phyloP scores from a whole-genome alignment of 164 flowering plant species.

The Umbilicus rupestris region DNA sequence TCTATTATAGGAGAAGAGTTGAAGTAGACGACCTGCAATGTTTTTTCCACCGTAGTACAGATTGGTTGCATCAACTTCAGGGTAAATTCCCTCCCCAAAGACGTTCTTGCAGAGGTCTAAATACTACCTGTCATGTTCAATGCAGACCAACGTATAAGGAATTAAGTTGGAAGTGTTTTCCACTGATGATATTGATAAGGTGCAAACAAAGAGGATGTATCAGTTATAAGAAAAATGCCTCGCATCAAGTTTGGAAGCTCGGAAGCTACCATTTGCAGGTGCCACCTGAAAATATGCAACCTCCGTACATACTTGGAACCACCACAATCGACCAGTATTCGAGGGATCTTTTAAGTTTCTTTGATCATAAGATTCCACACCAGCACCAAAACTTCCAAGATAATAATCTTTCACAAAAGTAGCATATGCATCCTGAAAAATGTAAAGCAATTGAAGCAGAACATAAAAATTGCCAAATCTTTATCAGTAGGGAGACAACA shows the following conservation, averaged over 20 bases:
- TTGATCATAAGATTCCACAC: constrained; percentile 54
- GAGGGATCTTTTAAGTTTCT: constrained; percentile 47
- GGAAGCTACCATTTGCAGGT: constrained; percentile 80
- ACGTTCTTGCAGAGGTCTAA: constrained; percentile 90
- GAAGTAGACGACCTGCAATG: constrained; percentile 53
- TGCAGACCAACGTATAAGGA: background rate
- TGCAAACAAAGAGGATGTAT: background rate
- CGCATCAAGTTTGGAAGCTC: constrained; percentile 66
- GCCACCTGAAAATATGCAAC: constrained; percentile 98
- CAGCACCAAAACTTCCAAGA: constrained; percentile 36
- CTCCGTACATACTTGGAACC: constrained; percentile 99
- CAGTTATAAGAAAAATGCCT: constrained; percentile 26
- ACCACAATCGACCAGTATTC: constrained; percentile 69
- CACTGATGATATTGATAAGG: background rate
- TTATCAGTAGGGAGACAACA: background rate
- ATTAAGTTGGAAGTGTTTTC: background rate
- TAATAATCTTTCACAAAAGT: constrained; percentile 60
- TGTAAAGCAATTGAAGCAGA: background rate
- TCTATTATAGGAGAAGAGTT: background rate
- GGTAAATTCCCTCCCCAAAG: constrained; percentile 80
- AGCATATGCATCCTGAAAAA: constrained; percentile 74
- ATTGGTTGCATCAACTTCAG: constrained; percentile 76
- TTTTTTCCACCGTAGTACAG: constrained; percentile 83
- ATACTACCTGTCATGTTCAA: constrained; percentile 54
- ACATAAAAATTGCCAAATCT: background rate